Evolutionary conservation across 306 rosid genomes (phyloP).

Genomic region (Casuarina equisetifolia): DNA sequence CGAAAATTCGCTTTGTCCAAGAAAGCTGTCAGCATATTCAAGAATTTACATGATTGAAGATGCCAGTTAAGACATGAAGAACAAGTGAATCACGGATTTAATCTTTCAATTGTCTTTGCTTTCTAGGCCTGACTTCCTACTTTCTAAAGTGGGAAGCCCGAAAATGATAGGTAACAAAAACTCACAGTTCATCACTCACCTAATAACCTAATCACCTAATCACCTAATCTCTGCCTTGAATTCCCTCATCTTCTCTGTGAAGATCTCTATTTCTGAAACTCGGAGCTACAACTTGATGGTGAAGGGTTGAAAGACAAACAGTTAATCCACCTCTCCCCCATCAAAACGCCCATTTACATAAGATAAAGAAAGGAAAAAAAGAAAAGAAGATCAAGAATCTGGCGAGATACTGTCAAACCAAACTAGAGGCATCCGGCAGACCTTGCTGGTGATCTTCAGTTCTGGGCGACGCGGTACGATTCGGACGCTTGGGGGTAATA

Average conservation of each 20-base stretch:
- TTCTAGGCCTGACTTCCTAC: neutral
- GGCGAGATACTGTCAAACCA: constrained; percentile 39
- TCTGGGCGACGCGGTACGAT: constrained; percentile 23
- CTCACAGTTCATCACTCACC: neutral
- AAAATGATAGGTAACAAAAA: neutral
- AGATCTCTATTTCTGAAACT: neutral
- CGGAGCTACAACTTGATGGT: neutral
- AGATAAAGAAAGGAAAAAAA: neutral
- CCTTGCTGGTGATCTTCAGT: constrained; percentile 40
- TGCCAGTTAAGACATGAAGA: no score
- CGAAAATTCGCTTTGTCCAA: neutral
- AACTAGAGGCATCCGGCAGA: constrained; percentile 40
- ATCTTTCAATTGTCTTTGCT: no score
- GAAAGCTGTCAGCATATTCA: neutral
- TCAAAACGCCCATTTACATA: neutral
- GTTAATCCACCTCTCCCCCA: neutral
- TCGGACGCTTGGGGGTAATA: constrained; percentile 32
- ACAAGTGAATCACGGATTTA: no score
- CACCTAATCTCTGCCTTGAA: neutral
- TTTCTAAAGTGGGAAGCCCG: neutral
- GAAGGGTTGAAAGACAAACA: neutral
- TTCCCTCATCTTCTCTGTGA: neutral
- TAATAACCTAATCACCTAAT: neutral
- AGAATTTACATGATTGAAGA: no score
- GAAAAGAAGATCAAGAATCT: neutral